Evolutionary conservation across 2,329 filamentous ascomycete species (phyloP), one percentile per base, ranked within the genome.

Genomic region (Trichoderma arundinaceum): DNA sequence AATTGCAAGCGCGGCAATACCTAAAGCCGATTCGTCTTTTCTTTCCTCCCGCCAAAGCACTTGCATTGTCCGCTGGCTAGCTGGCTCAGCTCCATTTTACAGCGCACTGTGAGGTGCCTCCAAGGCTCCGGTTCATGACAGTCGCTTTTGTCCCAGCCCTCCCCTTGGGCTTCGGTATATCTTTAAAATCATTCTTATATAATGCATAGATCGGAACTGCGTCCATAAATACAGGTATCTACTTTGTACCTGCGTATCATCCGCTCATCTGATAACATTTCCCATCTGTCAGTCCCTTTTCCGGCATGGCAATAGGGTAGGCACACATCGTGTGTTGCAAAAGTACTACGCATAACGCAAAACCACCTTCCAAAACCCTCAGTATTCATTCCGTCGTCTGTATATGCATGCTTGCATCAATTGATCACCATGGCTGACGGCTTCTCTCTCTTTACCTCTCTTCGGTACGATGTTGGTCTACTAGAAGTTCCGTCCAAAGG

Each of bases 381-480:
- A n/a, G 8, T 22, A 41, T 43, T 35, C 39, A 63, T 15, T n/a
- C 12, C 19, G 12, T 33, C 49, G 28, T 17, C 28, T n/a, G n/a
- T 7, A 22, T 28, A 12, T n/a, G 12, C 17, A 22, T 4, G 44
- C 12, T 7, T 12, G 32, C 35, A 35, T 19, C 2, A 17, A 17
- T 43, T 17, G 32, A 15, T 43, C 64, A 71, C 39, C 3, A 81
- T 80, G 78, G 69, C 74, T 12, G 73, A 78, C 15, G 72, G 78
- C 2, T 90, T 92, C 70, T 78, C 83, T 54, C 79, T 94, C 38
- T 90, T 92, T 73, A 90, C 89, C 2, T 90, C 91, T 1, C 80
- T 93, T 65, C 88, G 91, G 62, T 92, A 89, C 74, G 91, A 94
- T 70, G 82, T 84, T 15, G 73, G 74, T 1, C 83, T 94, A 43